Conservation (phyloP, 805 yeast genomes). For the Lipomyces starkeyi region DNA sequence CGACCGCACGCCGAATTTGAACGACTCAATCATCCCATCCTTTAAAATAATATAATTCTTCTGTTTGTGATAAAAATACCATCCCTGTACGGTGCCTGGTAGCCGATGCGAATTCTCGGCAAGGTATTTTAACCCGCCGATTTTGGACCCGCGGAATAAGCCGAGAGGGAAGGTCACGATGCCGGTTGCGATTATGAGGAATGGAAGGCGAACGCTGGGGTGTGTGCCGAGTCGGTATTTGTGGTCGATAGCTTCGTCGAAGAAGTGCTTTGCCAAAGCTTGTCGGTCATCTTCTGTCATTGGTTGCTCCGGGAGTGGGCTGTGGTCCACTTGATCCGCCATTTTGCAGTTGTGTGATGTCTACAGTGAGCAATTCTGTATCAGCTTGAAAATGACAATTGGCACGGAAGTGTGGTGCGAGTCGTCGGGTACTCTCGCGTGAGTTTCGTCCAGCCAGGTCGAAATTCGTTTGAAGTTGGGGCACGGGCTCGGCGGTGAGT, state of each 20-base stretch:
- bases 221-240: slow-evolving; percentile 19
- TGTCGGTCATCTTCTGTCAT: not conserved
- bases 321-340: not conserved
- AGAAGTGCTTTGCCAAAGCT: not conserved
- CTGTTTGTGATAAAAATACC: slow-evolving; percentile 87
- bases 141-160: slow-evolving; percentile 61
- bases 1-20: slow-evolving; percentile 12
- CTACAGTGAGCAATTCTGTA: not conserved
- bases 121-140: slow-evolving; percentile 63
- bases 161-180: slow-evolving; percentile 51
- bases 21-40: slow-evolving; percentile 51
- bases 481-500: too few relatives aligned
- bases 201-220: slow-evolving; percentile 24
- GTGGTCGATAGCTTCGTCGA: slow-evolving; percentile 1
- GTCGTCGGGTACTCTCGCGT: not conserved
- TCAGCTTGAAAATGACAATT: not conserved
- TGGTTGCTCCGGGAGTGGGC: not conserved
- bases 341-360: not conserved
- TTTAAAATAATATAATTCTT: slow-evolving; percentile 75
- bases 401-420: not conserved
- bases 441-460: too few relatives aligned
- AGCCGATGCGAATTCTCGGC: slow-evolving; percentile 84
- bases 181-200: slow-evolving; percentile 10
- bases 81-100: slow-evolving; percentile 77
- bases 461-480: too few relatives aligned